phyloP scores from a whole-genome alignment of 2,329 filamentous ascomycete genomes.

The Alternaria viburni region DNA sequence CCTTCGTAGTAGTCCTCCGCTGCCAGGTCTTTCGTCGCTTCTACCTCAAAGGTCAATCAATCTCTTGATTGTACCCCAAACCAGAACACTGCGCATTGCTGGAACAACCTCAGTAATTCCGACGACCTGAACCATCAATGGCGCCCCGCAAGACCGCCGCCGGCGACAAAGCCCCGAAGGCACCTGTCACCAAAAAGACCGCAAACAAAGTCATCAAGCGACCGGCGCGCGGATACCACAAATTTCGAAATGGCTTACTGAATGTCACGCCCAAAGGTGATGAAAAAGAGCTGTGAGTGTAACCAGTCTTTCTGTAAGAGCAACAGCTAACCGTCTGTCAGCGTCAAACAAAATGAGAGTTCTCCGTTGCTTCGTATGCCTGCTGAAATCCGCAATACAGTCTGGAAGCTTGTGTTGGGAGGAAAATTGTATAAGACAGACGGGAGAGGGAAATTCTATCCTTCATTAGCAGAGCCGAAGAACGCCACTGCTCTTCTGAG shows the following conservation, averaged over 20 bases:
- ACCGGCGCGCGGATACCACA: constrained; percentile 21
- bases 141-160: neutral
- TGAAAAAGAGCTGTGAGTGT: constrained; percentile 16
- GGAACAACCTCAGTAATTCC: neutral
- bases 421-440: neutral
- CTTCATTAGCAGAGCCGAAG: neutral
- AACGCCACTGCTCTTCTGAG: constrained; percentile 2
- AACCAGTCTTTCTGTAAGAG: neutral
- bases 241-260: constrained; percentile 18
- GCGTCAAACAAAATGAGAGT: constrained; percentile 8
- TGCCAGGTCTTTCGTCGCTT: neutral
- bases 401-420: constrained; percentile 23
- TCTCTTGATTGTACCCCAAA: neutral
- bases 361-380: constrained; percentile 23
- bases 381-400: constrained; percentile 16
- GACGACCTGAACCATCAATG: neutral
- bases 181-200: neutral
- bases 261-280: constrained; percentile 20
- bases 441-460: neutral
- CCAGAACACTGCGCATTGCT: neutral
- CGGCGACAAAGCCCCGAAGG: neutral
- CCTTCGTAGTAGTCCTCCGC: too few relatives aligned
- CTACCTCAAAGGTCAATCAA: neutral
- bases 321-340: neutral
- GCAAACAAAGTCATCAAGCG: constrained; percentile 13